A percentile compares a stretch with the other conserved stretches of the same genome.
phyloP scores from a whole-genome alignment of 2,329 filamentous ascomycete genomes.

The Pseudogymnoascus sp. region DNA sequence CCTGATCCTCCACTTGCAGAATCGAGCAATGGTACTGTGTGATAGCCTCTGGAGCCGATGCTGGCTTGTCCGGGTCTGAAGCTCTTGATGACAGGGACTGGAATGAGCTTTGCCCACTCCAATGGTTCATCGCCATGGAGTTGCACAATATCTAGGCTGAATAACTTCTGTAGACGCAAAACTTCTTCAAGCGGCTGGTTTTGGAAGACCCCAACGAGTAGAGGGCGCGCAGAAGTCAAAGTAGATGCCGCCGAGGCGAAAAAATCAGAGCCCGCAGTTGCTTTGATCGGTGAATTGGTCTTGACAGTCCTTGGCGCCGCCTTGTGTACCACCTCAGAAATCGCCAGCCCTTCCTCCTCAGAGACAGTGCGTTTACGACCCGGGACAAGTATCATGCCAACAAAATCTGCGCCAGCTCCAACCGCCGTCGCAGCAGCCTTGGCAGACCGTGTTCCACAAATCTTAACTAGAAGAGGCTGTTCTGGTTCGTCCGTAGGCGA shows the following conservation, averaged over 20 bases:
- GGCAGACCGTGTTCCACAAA: slow-evolving; percentile 81
- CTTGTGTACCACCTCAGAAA: slow-evolving; percentile 68
- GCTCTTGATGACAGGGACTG: slow-evolving; percentile 81
- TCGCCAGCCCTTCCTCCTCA: slow-evolving; percentile 69
- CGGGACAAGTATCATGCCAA: slow-evolving; percentile 87
- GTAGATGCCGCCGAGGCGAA: slow-evolving; percentile 52
- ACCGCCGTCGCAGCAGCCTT: slow-evolving; percentile 76
- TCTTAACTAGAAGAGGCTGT: slow-evolving; percentile 68
- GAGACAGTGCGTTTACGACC: slow-evolving; percentile 73
- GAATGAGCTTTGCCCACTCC: slow-evolving; percentile 84
- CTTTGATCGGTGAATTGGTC: slow-evolving; percentile 11
- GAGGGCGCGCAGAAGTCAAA: slow-evolving; percentile 52
- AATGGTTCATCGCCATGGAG: slow-evolving; percentile 87
- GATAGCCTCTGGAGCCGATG: slow-evolving; percentile 68
- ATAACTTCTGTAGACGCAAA: slow-evolving; percentile 65
- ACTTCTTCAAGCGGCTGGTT: slow-evolving; percentile 82
- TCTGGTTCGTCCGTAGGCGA: slow-evolving; percentile 27
- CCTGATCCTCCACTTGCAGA: slow-evolving; percentile 79
- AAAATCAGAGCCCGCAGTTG: slow-evolving; percentile 50
- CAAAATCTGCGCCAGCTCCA: slow-evolving; percentile 79
- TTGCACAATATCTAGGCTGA: slow-evolving; percentile 82
- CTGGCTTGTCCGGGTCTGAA: slow-evolving; percentile 64
- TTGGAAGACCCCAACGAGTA: slow-evolving; percentile 89
- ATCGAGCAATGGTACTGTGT: slow-evolving; percentile 77
- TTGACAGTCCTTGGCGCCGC: not conserved